These are phyloP conservation scores for Cutaneotrichosporon sp. DNA, from an alignment of 1,284 basidiomycete genomes.

Conservation along the genomic window DNA sequence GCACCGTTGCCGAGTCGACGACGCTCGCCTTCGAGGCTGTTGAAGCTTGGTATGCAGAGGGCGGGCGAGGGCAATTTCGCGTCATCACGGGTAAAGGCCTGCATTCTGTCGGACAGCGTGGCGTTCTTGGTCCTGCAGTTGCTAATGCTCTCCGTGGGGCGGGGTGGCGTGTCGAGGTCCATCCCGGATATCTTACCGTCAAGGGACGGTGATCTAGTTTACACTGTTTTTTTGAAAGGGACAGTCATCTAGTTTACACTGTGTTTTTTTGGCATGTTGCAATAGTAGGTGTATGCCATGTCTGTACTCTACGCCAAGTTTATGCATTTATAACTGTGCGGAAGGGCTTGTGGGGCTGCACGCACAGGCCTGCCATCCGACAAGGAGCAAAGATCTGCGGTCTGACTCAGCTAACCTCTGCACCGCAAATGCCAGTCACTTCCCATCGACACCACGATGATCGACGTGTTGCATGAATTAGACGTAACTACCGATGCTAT, in stretches of 20 bases:
- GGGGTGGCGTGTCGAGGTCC: slow-evolving; percentile 46
- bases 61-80: slow-evolving; percentile 55
- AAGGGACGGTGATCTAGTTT: slow-evolving; percentile 22
- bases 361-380: no score
- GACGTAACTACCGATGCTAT: slow-evolving; percentile 7
- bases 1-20: slow-evolving; percentile 43
- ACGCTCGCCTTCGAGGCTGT: slow-evolving; percentile 37
- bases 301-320: not conserved
- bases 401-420: not conserved
- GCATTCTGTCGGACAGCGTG: slow-evolving; percentile 43
- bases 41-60: slow-evolving; percentile 55
- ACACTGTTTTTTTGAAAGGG: slow-evolving; percentile 23
- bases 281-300: not conserved
- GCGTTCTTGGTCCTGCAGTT: slow-evolving; percentile 49
- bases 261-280: not conserved
- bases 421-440: not conserved
- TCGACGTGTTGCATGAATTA: slow-evolving; percentile 2
- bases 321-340: not conserved
- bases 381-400: no score
- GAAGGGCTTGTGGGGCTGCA: not conserved
- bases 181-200: slow-evolving; percentile 45
- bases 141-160: slow-evolving; percentile 34
- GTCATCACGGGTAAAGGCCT: slow-evolving; percentile 50
- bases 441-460: not conserved
- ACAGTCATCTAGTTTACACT: not conserved